Evolutionary conservation across 2,329 filamentous ascomycete species (phyloP), one percentile per base, ranked within the genome.

Genomic region (Diaporthe velutina): DNA sequence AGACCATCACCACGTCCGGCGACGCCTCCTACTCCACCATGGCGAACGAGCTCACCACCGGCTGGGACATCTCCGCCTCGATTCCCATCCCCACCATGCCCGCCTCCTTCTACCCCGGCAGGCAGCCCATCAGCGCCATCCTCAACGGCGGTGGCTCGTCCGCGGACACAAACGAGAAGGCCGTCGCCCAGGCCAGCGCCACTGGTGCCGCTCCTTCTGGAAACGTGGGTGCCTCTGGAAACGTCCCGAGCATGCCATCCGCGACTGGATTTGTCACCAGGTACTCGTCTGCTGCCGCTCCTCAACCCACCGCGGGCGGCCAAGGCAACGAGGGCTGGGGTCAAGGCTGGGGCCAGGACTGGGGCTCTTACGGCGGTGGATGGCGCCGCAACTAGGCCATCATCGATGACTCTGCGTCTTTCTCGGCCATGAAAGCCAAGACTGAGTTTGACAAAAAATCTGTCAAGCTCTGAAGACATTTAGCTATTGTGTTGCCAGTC

Each of bases 11-110:
- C 17, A 74, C 72, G 17, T 52, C 55, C 22, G 61, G 73, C 28
- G 74, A 64, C 30, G 79, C 79, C 66, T 38, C 76, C 2, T 77
- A 76, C 67, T 68, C 76, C 0, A 80, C 77, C 50, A 80, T 76
- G 74, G 71, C 40, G n/a, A 74, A 74, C 33, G 74, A 76, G 71
- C 67, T 76, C 13, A 19, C 58, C 22, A 71, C 74, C 35, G 74
- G 71, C 1, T 74, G 64, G 42, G 74, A 73, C 40, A 61, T 74
- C 58, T 71, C 72, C 7, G 15, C 66, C 5, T 71, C 71, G 25
- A 76, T 76, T 54, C 74, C 74, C 12, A 76, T 76, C 54, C 74
- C 74, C 2, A 67, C 58, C 64, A 76, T 76, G 71, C 74, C 74
- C 13, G 72, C 74, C 12, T 74, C 71, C 40, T 76, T 76, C 42